Percentiles rank a stretch among this genome's conserved stretches.
phyloP scores from a whole-genome alignment of 306 rosid species.

The Arachis stenosperma region DNA sequence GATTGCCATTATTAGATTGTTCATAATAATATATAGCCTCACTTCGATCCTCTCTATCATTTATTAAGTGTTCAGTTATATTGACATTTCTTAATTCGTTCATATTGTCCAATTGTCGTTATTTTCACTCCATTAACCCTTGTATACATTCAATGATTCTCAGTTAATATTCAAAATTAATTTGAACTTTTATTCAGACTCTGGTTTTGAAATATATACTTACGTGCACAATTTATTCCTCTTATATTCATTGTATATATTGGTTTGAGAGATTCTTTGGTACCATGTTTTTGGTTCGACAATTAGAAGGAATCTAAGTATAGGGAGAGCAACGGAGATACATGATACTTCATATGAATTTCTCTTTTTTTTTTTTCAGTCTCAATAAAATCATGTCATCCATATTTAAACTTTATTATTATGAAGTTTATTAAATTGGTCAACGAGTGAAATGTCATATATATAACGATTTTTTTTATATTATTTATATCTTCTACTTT shows the following conservation, averaged over 20 bases:
- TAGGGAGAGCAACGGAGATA: not conserved
- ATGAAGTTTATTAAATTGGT: too few relatives aligned
- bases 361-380: too few relatives aligned
- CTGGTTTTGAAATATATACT: not conserved
- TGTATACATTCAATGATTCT: slow-evolving; percentile 46
- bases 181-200: slow-evolving; percentile 36
- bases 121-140: slow-evolving; percentile 18
- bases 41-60: not conserved
- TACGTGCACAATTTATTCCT: slow-evolving; percentile 22
- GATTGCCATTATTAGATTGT: slow-evolving; percentile 68
- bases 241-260: not conserved
- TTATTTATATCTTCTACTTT: too few relatives aligned
- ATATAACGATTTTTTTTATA: too few relatives aligned
- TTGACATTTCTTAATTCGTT: slow-evolving; percentile 12
- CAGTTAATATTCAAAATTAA: slow-evolving; percentile 42
- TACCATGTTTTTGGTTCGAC: not conserved
- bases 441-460: too few relatives aligned
- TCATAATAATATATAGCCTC: too few relatives aligned
- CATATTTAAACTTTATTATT: too few relatives aligned
- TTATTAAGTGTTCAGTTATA: slow-evolving; percentile 16
- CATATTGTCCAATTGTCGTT: not conserved
- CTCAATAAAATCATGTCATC: too few relatives aligned
- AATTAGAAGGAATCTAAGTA: too few relatives aligned
- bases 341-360: too few relatives aligned
- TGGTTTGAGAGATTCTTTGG: not conserved